Percentiles rank a stretch among this genome's conserved stretches.
These are phyloP conservation scores for Aspergillus incahuasiensis DNA, from an alignment of 495 filamentous ascomycete species.

Conservation along the genomic window DNA sequence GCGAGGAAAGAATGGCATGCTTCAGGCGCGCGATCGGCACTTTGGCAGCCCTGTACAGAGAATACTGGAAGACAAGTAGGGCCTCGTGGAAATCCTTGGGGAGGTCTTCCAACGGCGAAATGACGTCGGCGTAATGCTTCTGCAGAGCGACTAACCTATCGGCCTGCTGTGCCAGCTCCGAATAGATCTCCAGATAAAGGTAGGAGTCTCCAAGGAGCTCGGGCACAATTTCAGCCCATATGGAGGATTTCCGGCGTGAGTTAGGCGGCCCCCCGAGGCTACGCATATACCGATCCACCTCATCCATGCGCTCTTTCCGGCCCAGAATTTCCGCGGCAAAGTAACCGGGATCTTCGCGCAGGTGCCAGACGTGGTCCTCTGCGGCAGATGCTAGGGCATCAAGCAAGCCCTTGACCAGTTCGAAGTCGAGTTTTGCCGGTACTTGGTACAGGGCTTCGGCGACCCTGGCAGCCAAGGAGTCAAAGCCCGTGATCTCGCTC, in stretches of 20 bases:
- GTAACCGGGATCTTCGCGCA: conserved; percentile 55
- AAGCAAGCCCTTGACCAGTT: conserved; percentile 34
- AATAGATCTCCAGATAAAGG: neutral
- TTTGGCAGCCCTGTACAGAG: conserved; percentile 23
- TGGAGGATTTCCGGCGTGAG: no score
- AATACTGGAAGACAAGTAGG: conserved; percentile 30
- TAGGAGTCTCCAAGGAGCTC: conserved; percentile 25
- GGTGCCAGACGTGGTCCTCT: conserved; percentile 47
- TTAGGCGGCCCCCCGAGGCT: no score
- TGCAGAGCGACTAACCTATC: conserved; percentile 22
- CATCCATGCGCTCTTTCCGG: conserved; percentile 17
- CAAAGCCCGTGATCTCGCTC: conserved; percentile 46
- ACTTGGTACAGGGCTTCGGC: conserved; percentile 45
- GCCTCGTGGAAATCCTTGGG: conserved; percentile 31
- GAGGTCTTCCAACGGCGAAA: conserved; percentile 27
- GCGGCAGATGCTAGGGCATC: conserved; percentile 30
- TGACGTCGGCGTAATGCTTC: conserved; percentile 21
- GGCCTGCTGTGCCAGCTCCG: conserved; percentile 29
- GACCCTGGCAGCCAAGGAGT: conserved; percentile 29
- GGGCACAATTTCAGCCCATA: conserved; percentile 32
- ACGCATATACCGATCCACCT: neutral
- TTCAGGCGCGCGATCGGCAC: conserved; percentile 22
- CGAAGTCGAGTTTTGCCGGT: conserved; percentile 38
- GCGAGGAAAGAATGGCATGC: neutral
- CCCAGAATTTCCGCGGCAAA: conserved; percentile 41